Evolutionary conservation across 1,284 basidiomycete genomes (phyloP).

Genomic region (Ceratobasidium sp.): DNA sequence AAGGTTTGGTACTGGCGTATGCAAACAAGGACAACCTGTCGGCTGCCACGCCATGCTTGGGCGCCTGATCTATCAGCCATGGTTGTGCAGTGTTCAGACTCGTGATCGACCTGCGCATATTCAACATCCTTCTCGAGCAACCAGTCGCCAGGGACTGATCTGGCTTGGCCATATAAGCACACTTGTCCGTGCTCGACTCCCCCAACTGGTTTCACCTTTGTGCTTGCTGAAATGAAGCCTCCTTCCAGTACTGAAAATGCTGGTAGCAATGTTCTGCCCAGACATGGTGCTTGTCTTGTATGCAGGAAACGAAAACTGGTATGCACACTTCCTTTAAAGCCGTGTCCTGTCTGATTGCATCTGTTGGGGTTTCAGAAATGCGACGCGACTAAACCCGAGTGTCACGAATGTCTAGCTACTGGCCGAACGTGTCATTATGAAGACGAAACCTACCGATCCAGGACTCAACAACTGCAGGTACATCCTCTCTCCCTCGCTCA

Average conservation of each 20-base stretch:
- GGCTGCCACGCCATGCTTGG: too few relatives aligned
- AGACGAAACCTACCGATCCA: background rate
- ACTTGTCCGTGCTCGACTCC: background rate
- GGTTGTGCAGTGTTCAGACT: background rate
- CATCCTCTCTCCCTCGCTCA: background rate
- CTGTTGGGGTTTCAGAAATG: conserved; percentile 1
- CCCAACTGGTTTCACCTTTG: background rate
- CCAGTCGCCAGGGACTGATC: too few relatives aligned
- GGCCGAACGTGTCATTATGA: conserved; percentile 12
- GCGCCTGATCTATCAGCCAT: background rate
- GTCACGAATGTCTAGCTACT: conserved; percentile 8
- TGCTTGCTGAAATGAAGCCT: background rate
- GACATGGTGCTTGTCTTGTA: conserved; percentile 6
- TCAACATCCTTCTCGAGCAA: too few relatives aligned
- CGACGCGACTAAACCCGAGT: conserved; percentile 19
- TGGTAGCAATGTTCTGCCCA: background rate
- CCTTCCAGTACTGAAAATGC: background rate
- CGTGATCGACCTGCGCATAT: background rate
- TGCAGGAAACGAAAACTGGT: conserved; percentile 32
- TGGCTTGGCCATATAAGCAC: background rate
- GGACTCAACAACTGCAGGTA: conserved; percentile 10
- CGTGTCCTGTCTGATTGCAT: background rate
- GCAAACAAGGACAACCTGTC: too few relatives aligned
- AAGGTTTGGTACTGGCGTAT: too few relatives aligned
- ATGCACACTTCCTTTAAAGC: background rate